Percentiles rank a stretch among this genome's conserved stretches.
Evolutionary conservation across 208 protist species (phyloP).

Genomic region (Leishmania tarentolae): DNA sequence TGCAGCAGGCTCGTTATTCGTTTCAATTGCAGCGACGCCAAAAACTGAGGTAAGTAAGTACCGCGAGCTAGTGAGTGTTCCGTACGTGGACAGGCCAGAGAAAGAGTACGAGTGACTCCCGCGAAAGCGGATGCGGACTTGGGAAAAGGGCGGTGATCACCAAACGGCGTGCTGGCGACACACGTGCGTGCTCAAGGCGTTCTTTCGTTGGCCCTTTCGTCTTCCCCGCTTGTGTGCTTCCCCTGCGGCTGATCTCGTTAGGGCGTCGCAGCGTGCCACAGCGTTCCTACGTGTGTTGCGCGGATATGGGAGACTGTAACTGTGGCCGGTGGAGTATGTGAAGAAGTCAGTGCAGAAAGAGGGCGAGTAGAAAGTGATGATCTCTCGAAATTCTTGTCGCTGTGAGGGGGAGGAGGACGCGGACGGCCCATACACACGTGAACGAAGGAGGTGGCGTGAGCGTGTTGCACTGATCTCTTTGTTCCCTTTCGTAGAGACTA

Average conservation of each 20-base stretch:
- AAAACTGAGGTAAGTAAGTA: neutral
- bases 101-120: neutral
- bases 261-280: no score
- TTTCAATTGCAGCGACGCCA: neutral
- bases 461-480: neutral
- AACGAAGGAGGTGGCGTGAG: neutral
- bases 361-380: neutral
- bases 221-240: neutral
- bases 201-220: neutral
- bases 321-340: neutral
- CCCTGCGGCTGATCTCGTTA: no score
- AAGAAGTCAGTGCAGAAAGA: neutral
- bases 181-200: neutral
- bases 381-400: neutral
- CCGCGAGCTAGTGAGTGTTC: neutral
- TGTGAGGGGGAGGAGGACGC: neutral
- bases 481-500: neutral
- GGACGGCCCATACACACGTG: neutral
- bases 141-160: neutral
- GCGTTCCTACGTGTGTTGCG: neutral
- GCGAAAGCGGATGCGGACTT: neutral
- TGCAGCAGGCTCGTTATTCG: neutral
- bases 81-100: neutral
- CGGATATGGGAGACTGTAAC: neutral
- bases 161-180: neutral